Evolutionary conservation across 1,139 yeast species (phyloP).

Genomic region (Blastobotrys aristatus): DNA sequence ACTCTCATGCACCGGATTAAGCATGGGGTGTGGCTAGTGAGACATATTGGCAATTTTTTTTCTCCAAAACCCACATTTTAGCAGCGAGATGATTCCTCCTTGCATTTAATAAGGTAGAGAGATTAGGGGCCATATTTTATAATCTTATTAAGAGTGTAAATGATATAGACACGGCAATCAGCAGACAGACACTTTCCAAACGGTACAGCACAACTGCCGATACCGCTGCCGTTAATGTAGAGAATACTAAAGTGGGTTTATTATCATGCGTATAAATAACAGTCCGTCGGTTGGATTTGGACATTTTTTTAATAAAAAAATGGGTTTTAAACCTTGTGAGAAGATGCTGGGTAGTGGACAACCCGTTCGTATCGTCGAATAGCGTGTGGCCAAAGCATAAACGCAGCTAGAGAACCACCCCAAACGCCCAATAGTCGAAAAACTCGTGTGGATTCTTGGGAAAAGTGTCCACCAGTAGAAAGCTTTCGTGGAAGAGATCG

Average conservation of each 20-base stretch:
- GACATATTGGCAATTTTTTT: too few relatives aligned
- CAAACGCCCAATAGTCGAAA: conserved; percentile 17
- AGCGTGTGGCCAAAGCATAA: conserved; percentile 19
- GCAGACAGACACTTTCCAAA: too few relatives aligned
- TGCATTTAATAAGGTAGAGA: too few relatives aligned
- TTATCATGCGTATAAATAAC: not conserved
- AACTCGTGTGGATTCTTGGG: conserved; percentile 15
- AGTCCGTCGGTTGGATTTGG: not conserved
- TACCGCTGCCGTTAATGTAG: not conserved
- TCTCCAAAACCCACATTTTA: too few relatives aligned
- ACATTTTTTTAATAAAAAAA: not conserved
- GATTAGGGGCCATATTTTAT: too few relatives aligned
- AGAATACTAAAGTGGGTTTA: not conserved
- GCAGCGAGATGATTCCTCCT: too few relatives aligned
- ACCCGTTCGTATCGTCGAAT: conserved; percentile 7
- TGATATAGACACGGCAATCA: too few relatives aligned
- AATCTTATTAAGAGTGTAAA: too few relatives aligned
- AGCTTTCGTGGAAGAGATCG: conserved; percentile 13
- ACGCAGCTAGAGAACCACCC: conserved; percentile 16
- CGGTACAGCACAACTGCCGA: too few relatives aligned
- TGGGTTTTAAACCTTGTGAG: conserved; percentile 12
- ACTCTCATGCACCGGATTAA: too few relatives aligned
- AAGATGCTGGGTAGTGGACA: conserved; percentile 6
- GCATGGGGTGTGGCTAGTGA: too few relatives aligned
- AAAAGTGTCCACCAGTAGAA: conserved; percentile 7